Evolutionary conservation across 805 yeast genomes (phyloP), one percentile per base, ranked within the genome.

Genomic region (Suhomyces canberraensis): DNA sequence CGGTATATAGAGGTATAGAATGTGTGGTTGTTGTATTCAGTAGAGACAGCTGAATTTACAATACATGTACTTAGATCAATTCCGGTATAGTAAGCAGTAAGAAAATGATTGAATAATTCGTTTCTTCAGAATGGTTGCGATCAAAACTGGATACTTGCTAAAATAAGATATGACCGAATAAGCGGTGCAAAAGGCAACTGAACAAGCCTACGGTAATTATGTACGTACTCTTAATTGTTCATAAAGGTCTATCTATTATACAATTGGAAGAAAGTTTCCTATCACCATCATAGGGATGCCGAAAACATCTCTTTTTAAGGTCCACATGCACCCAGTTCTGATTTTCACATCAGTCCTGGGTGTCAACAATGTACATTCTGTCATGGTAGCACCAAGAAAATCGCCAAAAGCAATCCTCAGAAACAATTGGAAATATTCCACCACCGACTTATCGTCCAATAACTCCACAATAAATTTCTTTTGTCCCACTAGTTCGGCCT

Each of bases 221-320:
- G n/a, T n/a, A n/a, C n/a, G n/a, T n/a, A n/a, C n/a, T n/a, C n/a
- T n/a, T n/a, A n/a, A n/a, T n/a, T n/a, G n/a, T n/a, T n/a, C n/a
- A n/a, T n/a, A n/a, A n/a, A n/a, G n/a, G n/a, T 20, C 22, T 21
- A 31, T 11, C 30, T 25, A 17, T 41, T 65, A 69, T 33, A 78
- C 43, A 18, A 87, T 81, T 0, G 97, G 98, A 49, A 91, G 67
- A 56, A 91, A 91, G 55, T 88, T 93, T 13, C 96, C 98, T 22
- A 91, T 76, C 16, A 93, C 83, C 95, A 91, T 90, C 88, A 93
- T 83, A 11, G 98, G 98, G 36, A 91, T 82, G 7, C 96, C 97
- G 63, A 93, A 91, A 13, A 91, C 95, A 56, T 91, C 98, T 56
- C 97, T 71, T 54, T 90, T 89, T 46, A 93, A 66, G 1, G 98